Base-by-base conservation (phyloP, 495 filamentous ascomycete species). In the Aspergillus panamensis region DNA sequence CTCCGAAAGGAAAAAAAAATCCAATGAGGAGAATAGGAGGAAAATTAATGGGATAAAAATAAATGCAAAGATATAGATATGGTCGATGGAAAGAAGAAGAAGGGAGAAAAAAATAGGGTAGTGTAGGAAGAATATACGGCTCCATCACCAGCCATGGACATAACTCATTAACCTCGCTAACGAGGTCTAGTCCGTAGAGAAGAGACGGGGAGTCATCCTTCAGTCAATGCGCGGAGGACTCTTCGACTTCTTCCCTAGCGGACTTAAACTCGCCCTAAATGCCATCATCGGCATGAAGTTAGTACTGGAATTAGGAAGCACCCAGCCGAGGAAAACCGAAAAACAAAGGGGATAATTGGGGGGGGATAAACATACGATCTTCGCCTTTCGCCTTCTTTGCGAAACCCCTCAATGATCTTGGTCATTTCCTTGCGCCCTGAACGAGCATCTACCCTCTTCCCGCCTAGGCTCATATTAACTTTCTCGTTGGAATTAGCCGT, bases 401-500 rank as follows among this genome's bases (percentile, higher is more conserved):
- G 77, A 63, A 90, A 82, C 5, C 74, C 83, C 58, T 96, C 90
- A 50, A 96, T 93, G 29, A 92, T 89, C 67, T 81, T 85, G 55
- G 93, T 72, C 80, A 99, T 97, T 66, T 95, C 89, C 72, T 91
- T 96, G 55, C 94, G 72, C 14, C 87, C 88, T 2, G 82, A 82
- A 10, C 65, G 63, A 9, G 91, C 90, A 77, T 97, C 88, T 35
- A 97, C 81, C 60, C 84, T 80, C 64, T 87, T 88, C 12, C 87
- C 87, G 0, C 82, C 85, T 79, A 99, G 87, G 59, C 86, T 91
- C 92, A 97, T 97, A 61, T 84, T 91, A n/a, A 97, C 84, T 70
- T 94, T 94, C 67, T 91, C 82, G 51, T 80, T 82, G 1, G 85
- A 82, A 62, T 89, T 86, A 4, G 88, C 89, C 44, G 76, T 80